These are phyloP conservation scores for Ilex paraguariensis DNA, from an alignment of 305 asterid genomes.

Conservation along the genomic window DNA sequence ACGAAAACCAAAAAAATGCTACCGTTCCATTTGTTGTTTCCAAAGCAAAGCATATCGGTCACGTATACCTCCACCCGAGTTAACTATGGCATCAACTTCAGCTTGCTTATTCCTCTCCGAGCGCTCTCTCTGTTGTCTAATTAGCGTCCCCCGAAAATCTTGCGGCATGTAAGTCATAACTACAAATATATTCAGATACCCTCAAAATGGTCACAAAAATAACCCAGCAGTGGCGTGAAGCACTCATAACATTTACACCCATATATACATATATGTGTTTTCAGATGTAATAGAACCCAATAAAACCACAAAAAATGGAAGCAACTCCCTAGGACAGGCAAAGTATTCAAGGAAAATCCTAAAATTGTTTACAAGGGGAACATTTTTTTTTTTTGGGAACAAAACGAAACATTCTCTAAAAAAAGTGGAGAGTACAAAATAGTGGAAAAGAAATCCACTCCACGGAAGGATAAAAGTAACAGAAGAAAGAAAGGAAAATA, in stretches of 20 bases:
- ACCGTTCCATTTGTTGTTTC: slow-evolving; percentile 98
- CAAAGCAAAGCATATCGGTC: slow-evolving; percentile 82
- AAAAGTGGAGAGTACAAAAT: no score
- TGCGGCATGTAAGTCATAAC: slow-evolving; percentile 99
- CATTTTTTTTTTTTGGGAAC: no score
- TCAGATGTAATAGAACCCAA: no score
- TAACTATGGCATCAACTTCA: slow-evolving; percentile 68
- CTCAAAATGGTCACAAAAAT: slow-evolving; percentile 10
- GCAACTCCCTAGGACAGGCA: no score
- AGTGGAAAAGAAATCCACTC: no score
- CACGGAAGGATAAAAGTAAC: no score
- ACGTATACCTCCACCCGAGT: slow-evolving; percentile 82
- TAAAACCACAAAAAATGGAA: no score
- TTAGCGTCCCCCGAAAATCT: slow-evolving; percentile 92
- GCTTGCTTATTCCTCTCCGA: slow-evolving; percentile 97
- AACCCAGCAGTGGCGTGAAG: not conserved
- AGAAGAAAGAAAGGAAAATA: no score
- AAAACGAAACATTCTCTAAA: no score
- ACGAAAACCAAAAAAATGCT: slow-evolving; percentile 6
- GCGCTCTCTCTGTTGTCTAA: slow-evolving; percentile 95
- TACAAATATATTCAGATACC: slow-evolving; percentile 24
- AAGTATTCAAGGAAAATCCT: no score
- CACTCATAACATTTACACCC: slow-evolving; percentile 1
- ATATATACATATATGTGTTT: no score
- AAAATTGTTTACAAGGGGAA: no score